These are phyloP conservation scores for Cyclocybe aegerita DNA, from an alignment of 768 basidiomycete genomes.

Conservation along the genomic window DNA sequence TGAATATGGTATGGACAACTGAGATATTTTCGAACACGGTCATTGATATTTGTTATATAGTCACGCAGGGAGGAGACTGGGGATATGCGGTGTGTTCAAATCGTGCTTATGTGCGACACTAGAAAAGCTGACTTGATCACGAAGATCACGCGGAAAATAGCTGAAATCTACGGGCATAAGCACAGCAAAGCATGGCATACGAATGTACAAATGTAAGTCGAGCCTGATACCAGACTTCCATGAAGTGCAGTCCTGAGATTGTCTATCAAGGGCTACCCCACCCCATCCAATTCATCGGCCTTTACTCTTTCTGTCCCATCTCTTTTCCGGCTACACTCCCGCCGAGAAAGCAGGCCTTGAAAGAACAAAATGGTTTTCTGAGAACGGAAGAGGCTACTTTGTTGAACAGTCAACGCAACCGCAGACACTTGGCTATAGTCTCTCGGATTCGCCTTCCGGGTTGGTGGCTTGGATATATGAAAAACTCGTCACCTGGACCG, in stretches of 20 bases:
- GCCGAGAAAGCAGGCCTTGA: constrained; percentile 34
- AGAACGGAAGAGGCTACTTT: constrained; percentile 36
- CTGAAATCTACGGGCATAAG: constrained; percentile 27
- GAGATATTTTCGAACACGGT: neutral
- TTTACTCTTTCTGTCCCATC: constrained; percentile 20
- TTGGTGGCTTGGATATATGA: constrained; percentile 56
- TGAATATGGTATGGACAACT: constrained; percentile 39
- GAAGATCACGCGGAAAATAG: constrained; percentile 26
- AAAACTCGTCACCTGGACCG: constrained; percentile 47
- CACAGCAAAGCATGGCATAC: constrained; percentile 53
- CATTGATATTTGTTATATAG: constrained; percentile 16
- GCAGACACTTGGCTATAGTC: constrained; percentile 53
- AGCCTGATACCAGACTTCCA: neutral
- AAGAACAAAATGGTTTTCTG: constrained; percentile 25
- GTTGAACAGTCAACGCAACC: constrained; percentile 43
- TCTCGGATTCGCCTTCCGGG: constrained; percentile 60
- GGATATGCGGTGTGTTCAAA: constrained; percentile 29
- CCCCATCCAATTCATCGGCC: constrained; percentile 22
- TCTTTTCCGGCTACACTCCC: constrained; percentile 25
- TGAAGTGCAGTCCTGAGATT: neutral
- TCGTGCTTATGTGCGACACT: neutral
- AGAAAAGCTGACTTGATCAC: constrained; percentile 13
- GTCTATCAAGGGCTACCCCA: constrained; percentile 1
- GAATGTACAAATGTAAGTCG: constrained; percentile 38
- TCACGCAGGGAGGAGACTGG: constrained; percentile 53